A percentile compares a stretch with the other conserved stretches of the same genome.
phyloP scores from a whole-genome alignment of 1,284 basidiomycete genomes.

The Volvariella volvacea region DNA sequence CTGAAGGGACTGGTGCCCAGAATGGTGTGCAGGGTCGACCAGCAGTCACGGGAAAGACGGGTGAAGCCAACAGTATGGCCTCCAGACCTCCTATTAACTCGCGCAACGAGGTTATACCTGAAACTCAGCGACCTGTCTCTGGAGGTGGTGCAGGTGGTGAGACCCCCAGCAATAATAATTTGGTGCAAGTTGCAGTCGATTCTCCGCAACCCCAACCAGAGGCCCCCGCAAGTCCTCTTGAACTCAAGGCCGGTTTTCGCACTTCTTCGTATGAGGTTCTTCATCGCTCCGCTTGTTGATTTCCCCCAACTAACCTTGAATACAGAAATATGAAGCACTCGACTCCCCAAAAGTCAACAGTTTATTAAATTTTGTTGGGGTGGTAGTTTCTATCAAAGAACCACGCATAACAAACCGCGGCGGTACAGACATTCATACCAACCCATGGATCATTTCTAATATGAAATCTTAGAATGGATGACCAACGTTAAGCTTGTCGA shows the following conservation, averaged over 20 bases:
- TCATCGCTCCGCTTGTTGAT: neutral
- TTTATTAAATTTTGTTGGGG: neutral
- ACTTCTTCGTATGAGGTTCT: neutral
- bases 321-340: neutral
- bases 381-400: neutral
- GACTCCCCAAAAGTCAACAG: neutral
- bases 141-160: no score
- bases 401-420: neutral
- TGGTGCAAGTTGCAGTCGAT: neutral
- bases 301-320: neutral
- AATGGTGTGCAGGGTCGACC: no score
- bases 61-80: no score
- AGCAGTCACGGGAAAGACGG: no score
- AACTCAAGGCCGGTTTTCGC: slow-evolving; percentile 3
- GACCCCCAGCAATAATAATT: no score
- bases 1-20: no score
- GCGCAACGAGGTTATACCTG: no score
- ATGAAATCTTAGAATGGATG: slow-evolving; percentile 21
- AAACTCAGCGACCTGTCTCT: no score
- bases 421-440: neutral
- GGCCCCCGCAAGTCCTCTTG: neutral
- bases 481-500: slow-evolving; percentile 34
- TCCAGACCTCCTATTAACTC: no score
- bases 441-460: no score
- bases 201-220: neutral